Percentiles rank a stretch among this genome's conserved stretches.
phyloP scores from a whole-genome alignment of 495 filamentous ascomycete species.

The Entonaema liquescens region DNA sequence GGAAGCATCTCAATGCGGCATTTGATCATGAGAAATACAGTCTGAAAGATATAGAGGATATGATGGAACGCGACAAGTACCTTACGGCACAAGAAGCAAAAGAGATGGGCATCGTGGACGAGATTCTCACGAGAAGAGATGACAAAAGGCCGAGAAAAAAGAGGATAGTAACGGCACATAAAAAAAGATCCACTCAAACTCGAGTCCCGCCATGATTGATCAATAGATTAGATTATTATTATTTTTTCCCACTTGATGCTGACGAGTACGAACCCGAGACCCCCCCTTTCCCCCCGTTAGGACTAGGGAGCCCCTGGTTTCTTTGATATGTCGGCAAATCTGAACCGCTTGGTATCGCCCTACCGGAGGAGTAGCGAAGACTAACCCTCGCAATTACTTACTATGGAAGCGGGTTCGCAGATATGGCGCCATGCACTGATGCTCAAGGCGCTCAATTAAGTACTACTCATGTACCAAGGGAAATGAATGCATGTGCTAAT shows the following conservation, averaged over 20 bases:
- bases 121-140: slow-evolving; percentile 68
- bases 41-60: slow-evolving; percentile 83
- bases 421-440: neutral
- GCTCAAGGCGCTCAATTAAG: neutral
- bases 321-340: slow-evolving; percentile 5
- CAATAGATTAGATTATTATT: slow-evolving; percentile 1
- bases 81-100: slow-evolving; percentile 88
- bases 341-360: neutral
- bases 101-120: slow-evolving; percentile 89
- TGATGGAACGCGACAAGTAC: slow-evolving; percentile 97
- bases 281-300: neutral
- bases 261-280: neutral
- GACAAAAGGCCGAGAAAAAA: slow-evolving; percentile 52
- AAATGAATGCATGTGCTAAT: slow-evolving; percentile 4
- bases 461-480: neutral
- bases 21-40: slow-evolving; percentile 64
- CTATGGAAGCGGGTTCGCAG: neutral
- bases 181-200: slow-evolving; percentile 4
- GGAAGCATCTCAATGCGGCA: slow-evolving; percentile 81
- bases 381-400: neutral
- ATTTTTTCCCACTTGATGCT: neutral
- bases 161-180: slow-evolving; percentile 26
- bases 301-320: slow-evolving; percentile 3
- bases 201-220: slow-evolving; percentile 5
- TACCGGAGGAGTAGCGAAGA: neutral